Percentiles rank a stretch among this genome's conserved stretches.
Evolutionary conservation across 2,329 filamentous ascomycete species (phyloP).

Genomic region (Chaetomiaceae sp.): DNA sequence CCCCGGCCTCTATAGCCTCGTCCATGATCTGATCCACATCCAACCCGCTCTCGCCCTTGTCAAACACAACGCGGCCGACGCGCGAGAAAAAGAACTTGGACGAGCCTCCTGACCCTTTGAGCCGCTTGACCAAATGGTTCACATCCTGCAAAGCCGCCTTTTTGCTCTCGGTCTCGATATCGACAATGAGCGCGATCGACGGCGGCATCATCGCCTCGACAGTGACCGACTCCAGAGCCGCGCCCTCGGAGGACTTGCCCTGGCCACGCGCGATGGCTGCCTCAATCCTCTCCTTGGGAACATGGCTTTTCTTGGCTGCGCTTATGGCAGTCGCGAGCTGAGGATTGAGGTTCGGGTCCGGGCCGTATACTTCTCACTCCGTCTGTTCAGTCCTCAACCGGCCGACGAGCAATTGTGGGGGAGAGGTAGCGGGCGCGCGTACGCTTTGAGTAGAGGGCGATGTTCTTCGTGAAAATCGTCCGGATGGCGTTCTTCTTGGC

Average conservation of each 20-base stretch:
- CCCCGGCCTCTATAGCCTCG: conserved; percentile 78
- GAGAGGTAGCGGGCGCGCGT: conserved; percentile 25
- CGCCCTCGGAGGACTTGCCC: conserved; percentile 69
- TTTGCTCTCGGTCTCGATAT: conserved; percentile 80
- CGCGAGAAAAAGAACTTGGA: conserved; percentile 81
- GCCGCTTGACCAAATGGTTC: conserved; percentile 62
- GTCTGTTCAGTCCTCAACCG: conserved; percentile 15
- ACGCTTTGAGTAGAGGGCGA: conserved; percentile 72
- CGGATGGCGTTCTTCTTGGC: conserved; percentile 69
- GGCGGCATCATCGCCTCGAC: conserved; percentile 77
- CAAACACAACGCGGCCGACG: conserved; percentile 68
- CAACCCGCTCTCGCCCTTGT: conserved; percentile 44
- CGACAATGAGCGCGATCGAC: conserved; percentile 72
- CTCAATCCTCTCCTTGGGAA: conserved; percentile 81
- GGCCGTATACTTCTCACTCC: conserved; percentile 57
- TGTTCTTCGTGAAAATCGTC: conserved; percentile 60
- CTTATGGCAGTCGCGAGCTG: conserved; percentile 66
- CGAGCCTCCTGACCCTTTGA: conserved; percentile 63
- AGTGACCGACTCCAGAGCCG: conserved; percentile 67
- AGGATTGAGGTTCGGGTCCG: conserved; percentile 67
- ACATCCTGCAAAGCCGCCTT: conserved; percentile 67
- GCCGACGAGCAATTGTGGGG: background rate
- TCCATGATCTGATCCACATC: conserved; percentile 70
- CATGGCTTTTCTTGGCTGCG: conserved; percentile 74
- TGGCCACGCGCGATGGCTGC: conserved; percentile 82